These are phyloP conservation scores for Aureobasidium namibiae DNA, from an alignment of 2,329 filamentous ascomycete species.

Conservation along the genomic window DNA sequence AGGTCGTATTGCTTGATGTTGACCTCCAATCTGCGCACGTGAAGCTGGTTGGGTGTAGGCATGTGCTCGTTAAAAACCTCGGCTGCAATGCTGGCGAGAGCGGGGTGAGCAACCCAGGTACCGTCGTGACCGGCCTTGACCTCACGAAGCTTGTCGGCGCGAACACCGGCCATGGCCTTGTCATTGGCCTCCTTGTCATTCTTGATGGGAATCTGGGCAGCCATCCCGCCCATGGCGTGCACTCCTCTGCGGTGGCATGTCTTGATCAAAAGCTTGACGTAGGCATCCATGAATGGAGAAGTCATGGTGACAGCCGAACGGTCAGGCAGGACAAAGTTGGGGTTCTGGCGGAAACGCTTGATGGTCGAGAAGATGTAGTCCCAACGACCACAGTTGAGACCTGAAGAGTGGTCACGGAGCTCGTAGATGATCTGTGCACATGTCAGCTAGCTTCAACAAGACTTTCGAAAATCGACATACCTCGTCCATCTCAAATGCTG, in stretches of 20 bases:
- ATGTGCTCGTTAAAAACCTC: conserved; percentile 98
- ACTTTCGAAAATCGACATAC: no score
- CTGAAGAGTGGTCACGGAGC: conserved; percentile 89
- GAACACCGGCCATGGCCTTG: conserved; percentile 85
- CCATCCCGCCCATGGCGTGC: conserved; percentile 99
- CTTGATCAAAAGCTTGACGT: conserved; percentile 95
- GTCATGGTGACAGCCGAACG: conserved; percentile 93
- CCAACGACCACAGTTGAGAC: conserved; percentile 97
- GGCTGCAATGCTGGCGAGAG: conserved; percentile 75
- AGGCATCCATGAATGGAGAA: conserved; percentile 95
- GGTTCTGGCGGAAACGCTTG: conserved; percentile 97
- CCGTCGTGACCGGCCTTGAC: conserved; percentile 91
- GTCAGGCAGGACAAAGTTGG: conserved; percentile 87
- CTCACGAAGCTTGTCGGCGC: conserved; percentile 92
- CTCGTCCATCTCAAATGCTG: conserved; percentile 99
- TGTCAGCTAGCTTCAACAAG: background rate
- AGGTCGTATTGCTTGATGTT: conserved; percentile 79
- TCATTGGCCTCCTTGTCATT: conserved; percentile 86
- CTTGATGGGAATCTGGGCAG: conserved; percentile 97
- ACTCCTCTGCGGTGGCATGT: conserved; percentile 94
- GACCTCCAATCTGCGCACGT: conserved; percentile 83
- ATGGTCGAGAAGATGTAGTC: conserved; percentile 99
- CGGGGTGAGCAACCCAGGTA: conserved; percentile 96
- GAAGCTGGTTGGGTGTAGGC: conserved; percentile 96
- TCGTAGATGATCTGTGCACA: conserved; percentile 79